Evolutionary conservation across 768 basidiomycete species (phyloP).

Genomic region (Boletus rufocinnamomeus): DNA sequence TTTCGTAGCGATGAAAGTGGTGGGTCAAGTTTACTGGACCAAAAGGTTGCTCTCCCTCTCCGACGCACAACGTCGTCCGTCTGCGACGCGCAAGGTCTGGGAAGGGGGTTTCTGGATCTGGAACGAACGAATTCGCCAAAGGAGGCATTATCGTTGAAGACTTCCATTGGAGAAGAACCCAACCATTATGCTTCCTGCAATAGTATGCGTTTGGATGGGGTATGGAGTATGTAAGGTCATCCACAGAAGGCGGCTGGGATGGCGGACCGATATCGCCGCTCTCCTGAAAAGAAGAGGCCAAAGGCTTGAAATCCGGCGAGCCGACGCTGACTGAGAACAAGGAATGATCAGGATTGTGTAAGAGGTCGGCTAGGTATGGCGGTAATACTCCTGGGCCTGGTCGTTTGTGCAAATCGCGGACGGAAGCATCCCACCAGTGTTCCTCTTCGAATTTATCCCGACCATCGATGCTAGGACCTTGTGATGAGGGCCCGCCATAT

Average conservation of each 20-base stretch:
- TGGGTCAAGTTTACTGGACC: slow-evolving; percentile 63
- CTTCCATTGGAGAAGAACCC: slow-evolving; percentile 76
- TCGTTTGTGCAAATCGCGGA: slow-evolving; percentile 47
- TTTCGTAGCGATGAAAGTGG: slow-evolving; percentile 77
- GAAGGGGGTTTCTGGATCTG: slow-evolving; percentile 44
- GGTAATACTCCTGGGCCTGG: slow-evolving; percentile 75
- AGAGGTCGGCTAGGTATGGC: slow-evolving; percentile 60
- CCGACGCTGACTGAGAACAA: slow-evolving; percentile 60
- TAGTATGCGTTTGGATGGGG: slow-evolving; percentile 86
- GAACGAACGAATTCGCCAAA: slow-evolving; percentile 55
- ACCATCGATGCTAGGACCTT: slow-evolving; percentile 55
- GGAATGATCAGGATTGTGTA: slow-evolving; percentile 74
- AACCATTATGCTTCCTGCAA: slow-evolving; percentile 79
- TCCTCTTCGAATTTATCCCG: slow-evolving; percentile 60
- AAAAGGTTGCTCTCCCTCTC: slow-evolving; percentile 48
- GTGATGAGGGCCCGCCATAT: slow-evolving; percentile 24
- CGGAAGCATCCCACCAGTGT: slow-evolving; percentile 66
- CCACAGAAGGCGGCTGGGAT: slow-evolving; percentile 49
- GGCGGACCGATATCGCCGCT: slow-evolving; percentile 16
- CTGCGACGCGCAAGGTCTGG: slow-evolving; percentile 57
- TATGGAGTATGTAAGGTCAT: slow-evolving; percentile 66
- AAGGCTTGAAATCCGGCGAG: slow-evolving; percentile 35
- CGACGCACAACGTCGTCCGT: slow-evolving; percentile 53
- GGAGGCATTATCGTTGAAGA: slow-evolving; percentile 62
- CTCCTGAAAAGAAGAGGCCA: slow-evolving; percentile 23